Percentiles rank a stretch among this genome's conserved stretches.
Conservation (phyloP, 192 early-diverging fungal genomes). For the Coemansia sp. region DNA sequence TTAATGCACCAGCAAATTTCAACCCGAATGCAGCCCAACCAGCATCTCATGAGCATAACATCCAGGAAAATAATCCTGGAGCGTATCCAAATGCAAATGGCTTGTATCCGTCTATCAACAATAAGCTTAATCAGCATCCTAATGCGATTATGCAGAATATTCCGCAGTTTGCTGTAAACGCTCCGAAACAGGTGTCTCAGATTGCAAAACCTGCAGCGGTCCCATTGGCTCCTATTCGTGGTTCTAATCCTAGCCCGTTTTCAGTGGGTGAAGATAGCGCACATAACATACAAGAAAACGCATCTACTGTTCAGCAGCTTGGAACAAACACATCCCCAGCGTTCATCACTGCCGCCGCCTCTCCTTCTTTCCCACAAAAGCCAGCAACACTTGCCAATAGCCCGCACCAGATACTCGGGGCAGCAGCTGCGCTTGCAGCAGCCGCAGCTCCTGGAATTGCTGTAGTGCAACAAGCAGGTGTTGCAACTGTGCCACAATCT, state of each 20-base stretch:
- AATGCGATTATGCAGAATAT: background rate
- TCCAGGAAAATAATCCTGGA: conserved; percentile 29
- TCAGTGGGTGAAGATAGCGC: background rate
- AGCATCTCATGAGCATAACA: conserved; percentile 28
- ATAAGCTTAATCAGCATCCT: background rate
- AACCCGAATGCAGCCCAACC: conserved; percentile 29
- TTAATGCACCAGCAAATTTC: conserved; percentile 32
- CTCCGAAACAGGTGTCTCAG: background rate
- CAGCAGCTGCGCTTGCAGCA: background rate
- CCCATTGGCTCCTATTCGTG: background rate
- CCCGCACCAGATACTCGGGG: background rate
- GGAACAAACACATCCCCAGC: background rate
- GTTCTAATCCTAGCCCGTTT: background rate
- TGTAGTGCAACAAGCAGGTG: background rate
- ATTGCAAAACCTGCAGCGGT: background rate
- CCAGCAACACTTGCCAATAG: conserved; percentile 3
- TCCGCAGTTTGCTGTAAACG: background rate
- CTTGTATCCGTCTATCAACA: conserved; percentile 7
- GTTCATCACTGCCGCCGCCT: background rate
- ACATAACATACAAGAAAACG: background rate
- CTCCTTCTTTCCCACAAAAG: background rate
- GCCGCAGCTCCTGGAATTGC: background rate
- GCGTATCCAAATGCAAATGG: conserved; percentile 19
- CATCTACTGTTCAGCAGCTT: background rate
- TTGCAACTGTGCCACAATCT: background rate